A percentile compares a stretch with the other conserved stretches of the same genome.
phyloP scores from a whole-genome alignment of 495 filamentous ascomycete genomes.

The Evansstolkia leycettana region DNA sequence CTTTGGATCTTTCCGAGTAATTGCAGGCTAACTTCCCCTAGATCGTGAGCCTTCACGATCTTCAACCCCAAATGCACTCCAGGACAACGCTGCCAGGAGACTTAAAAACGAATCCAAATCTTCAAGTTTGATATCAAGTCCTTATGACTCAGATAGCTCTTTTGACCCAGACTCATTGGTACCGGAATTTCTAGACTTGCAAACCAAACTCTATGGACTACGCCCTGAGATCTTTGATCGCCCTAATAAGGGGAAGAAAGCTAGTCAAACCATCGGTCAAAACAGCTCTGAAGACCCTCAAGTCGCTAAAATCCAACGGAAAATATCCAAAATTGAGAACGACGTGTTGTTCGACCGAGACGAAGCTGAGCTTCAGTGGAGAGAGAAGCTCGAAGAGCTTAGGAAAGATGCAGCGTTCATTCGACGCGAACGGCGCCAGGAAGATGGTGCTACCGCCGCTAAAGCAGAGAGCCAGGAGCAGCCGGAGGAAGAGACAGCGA shows the following conservation, averaged over 20 bases:
- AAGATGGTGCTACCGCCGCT: conserved; percentile 6
- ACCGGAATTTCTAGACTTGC: conserved; percentile 59
- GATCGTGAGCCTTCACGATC: conserved; percentile 23
- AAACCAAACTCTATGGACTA: conserved; percentile 58
- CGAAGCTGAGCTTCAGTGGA: conserved; percentile 67
- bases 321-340: conserved; percentile 63
- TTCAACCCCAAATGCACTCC: conserved; percentile 16
- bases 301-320: conserved; percentile 50
- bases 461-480: conserved; percentile 9
- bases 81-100: conserved; percentile 16
- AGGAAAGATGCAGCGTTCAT: conserved; percentile 40
- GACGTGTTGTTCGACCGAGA: conserved; percentile 78
- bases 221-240: conserved; percentile 46
- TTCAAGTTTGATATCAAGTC: no score
- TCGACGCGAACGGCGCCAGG: conserved; percentile 23
- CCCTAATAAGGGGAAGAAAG: conserved; percentile 31
- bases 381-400: conserved; percentile 48
- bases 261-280: conserved; percentile 12
- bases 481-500: conserved; percentile 36
- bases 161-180: conserved; percentile 33
- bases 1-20: conserved; percentile 8
- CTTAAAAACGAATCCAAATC: conserved; percentile 17
- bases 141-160: no score
- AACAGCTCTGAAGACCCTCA: conserved; percentile 28
- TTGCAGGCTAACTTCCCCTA: conserved; percentile 17